Base-by-base conservation (phyloP, 768 basidiomycete genomes). In the Kondoa malvinella region DNA sequence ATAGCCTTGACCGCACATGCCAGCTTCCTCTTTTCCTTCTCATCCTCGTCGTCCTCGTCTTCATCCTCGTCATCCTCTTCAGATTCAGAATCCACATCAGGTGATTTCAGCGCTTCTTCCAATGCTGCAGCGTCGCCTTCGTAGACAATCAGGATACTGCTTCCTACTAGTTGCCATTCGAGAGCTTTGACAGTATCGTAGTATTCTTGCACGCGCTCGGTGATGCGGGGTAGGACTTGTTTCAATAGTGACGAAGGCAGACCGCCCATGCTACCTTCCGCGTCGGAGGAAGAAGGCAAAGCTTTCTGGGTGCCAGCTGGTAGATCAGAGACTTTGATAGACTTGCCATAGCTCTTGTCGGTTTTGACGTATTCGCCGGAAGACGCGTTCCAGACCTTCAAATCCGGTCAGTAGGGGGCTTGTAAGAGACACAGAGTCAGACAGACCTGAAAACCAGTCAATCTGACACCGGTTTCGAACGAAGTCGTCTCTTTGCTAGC, bases 371-470 rank as follows among this genome's bases (percentile, higher is more conserved):
- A 82, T n/a, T 78, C 74, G 14, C 79, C 76, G 0, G 84, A 80
- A 21, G 77, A 72, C 63, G 86, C 81, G 73, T 89, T 83, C 77
- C 87, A 86, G 1, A 90, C 87, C 90, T 91, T 57, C 2, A 8
- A 0, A 68, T 17, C 27, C 21, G 32, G 15, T 33, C 57, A 57
- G 50, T 64, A 1, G 17, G 31, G n/a, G 4, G 27, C 4, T 12
- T 27, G 21, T 68, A 12, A 60, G 2, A 8, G 27, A 2, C 14
- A n/a, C 40, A 2, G 57, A 66, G 29, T 26, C 2, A n/a, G 40
- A 75, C 82, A 65, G 71, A 91, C 94, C 81, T 91, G 88, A 77
- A 90, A 96, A 4, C 89, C 95, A 1, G 92, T 95, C 62, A 96
- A 76, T 50, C 89, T 78, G 2, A 96, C 70, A 0, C 94, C 95